Evolutionary conservation across 106 monocot genomes (phyloP).

Genomic region (Dendrobium nobile): DNA sequence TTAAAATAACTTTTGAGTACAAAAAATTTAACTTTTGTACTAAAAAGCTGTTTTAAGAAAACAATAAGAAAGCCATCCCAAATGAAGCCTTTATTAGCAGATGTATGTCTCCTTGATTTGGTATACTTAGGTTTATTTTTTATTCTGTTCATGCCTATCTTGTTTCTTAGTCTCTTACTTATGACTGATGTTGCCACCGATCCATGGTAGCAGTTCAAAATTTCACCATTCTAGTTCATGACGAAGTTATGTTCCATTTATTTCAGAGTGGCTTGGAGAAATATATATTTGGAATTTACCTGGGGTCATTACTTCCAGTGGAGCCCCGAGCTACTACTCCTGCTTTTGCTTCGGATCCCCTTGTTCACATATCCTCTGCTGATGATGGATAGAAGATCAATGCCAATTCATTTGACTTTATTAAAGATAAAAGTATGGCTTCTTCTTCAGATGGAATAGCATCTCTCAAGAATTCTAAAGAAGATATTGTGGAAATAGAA

Average conservation of each 20-base stretch:
- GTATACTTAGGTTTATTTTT: not conserved
- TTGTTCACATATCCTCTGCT: slow-evolving; percentile 32
- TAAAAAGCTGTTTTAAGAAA: too few species aligned
- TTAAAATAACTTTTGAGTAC: too few species aligned
- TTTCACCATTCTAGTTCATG: not conserved
- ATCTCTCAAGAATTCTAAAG: slow-evolving; percentile 37
- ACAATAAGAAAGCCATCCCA: too few species aligned
- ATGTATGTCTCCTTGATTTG: not conserved
- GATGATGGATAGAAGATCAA: slow-evolving; percentile 31
- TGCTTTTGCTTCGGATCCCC: slow-evolving; percentile 86
- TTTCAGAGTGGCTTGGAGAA: slow-evolving; percentile 87
- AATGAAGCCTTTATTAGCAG: not conserved
- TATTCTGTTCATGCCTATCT: not conserved
- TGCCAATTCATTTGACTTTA: slow-evolving; percentile 32
- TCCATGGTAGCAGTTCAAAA: not conserved
- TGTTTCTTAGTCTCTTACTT: slow-evolving; percentile 1
- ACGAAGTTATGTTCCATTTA: not conserved
- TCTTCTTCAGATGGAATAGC: slow-evolving; percentile 27
- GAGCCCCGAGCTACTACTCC: slow-evolving; percentile 62
- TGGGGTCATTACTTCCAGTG: slow-evolving; percentile 57
- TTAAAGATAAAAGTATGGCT: slow-evolving; percentile 12
- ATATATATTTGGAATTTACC: slow-evolving; percentile 83
- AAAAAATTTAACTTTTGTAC: too few species aligned
- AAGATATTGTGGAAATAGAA: slow-evolving; percentile 89
- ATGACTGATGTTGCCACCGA: not conserved